phyloP scores from a whole-genome alignment of 345 rosid genomes.

The Adansonia digitata region DNA sequence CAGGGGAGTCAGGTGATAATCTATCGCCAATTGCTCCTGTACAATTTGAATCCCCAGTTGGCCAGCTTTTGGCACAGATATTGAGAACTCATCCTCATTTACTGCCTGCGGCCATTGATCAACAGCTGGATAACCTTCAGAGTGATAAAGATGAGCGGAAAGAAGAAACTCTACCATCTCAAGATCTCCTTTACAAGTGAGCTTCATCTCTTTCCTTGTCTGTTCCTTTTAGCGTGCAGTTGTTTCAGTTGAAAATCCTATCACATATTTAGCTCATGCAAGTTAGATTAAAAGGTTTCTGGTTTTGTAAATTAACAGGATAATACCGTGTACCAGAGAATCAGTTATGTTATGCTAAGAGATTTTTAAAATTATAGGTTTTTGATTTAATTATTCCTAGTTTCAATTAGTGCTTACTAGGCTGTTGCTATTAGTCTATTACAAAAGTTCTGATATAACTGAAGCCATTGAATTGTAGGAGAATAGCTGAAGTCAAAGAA shows the following conservation, averaged over 20 bases:
- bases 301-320: slow-evolving; percentile 1
- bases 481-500: slow-evolving; percentile 82
- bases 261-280: background rate
- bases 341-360: background rate
- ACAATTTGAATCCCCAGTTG: slow-evolving; percentile 71
- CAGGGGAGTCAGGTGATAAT: slow-evolving; percentile 38
- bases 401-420: background rate
- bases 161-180: slow-evolving; percentile 33
- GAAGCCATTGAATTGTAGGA: slow-evolving; percentile 36
- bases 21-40: slow-evolving; percentile 66
- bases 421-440: background rate
- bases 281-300: slow-evolving; percentile 3
- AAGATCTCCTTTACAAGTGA: slow-evolving; percentile 73
- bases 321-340: background rate
- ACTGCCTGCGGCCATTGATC: slow-evolving; percentile 73
- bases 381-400: background rate
- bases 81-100: slow-evolving; percentile 84
- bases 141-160: slow-evolving; percentile 44
- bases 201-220: slow-evolving; percentile 17
- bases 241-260: background rate
- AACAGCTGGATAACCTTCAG: slow-evolving; percentile 80
- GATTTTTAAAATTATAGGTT: background rate
- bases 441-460: background rate
- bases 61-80: slow-evolving; percentile 75
- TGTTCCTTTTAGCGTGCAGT: background rate